A percentile compares a stretch with the other conserved stretches of the same genome.
Conservation (phyloP, 768 basidiomycete species). For the Auricularia sp. region DNA sequence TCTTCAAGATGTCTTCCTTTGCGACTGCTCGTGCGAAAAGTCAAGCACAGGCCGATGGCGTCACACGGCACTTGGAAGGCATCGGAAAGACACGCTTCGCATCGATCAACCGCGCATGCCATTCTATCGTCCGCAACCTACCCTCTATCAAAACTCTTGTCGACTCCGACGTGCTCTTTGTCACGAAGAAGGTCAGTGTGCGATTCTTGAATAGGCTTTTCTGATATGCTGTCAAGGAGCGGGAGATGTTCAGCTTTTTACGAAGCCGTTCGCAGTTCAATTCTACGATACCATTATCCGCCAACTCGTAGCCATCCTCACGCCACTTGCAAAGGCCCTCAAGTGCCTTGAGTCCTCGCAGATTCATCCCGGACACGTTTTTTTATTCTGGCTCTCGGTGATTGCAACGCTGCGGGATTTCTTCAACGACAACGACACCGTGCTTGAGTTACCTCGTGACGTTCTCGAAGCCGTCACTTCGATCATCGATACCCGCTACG, state of each 20-base stretch:
- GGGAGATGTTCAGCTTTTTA: not conserved
- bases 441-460: not conserved
- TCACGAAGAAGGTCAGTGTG: not conserved
- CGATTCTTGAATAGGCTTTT: not conserved
- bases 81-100: not conserved
- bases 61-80: not conserved
- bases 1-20: not conserved
- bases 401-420: not conserved
- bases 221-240: not conserved
- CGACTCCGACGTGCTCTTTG: not conserved
- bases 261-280: not conserved
- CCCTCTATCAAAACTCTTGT: not conserved
- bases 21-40: not conserved
- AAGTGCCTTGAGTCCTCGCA: not conserved
- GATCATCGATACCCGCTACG: not conserved
- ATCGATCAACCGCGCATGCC: not conserved
- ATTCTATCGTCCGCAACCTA: not conserved
- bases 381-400: not conserved
- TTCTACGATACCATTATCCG: not conserved
- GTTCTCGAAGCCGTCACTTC: not conserved
- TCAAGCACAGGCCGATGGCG: not conserved
- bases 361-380: not conserved
- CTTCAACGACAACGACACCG: not conserved
- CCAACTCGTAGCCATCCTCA: not conserved
- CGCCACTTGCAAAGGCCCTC: not conserved